Conservation (phyloP, 441 rosid genomes). For the Gossypium davidsonii region DNA sequence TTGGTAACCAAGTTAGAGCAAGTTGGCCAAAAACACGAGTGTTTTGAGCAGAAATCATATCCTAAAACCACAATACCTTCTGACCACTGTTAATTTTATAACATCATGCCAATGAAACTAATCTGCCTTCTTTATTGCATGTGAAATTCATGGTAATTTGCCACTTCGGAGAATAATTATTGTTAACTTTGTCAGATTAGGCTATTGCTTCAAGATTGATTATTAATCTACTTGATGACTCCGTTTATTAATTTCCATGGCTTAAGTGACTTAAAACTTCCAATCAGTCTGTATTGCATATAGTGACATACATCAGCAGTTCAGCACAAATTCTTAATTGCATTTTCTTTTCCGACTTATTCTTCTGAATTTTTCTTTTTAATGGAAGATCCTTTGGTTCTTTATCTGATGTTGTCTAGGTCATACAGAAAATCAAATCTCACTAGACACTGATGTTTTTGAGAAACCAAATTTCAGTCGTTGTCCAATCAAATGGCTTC, state of each 20-base stretch:
- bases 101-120: neutral
- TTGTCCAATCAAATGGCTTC: conserved; percentile 40
- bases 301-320: neutral
- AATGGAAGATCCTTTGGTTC: conserved; percentile 8
- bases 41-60: neutral
- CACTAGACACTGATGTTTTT: conserved; percentile 27
- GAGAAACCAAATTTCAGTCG: conserved; percentile 34
- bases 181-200: neutral
- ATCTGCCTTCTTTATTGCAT: neutral
- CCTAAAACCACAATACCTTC: neutral
- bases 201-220: neutral
- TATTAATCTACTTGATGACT: neutral
- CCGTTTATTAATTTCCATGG: neutral
- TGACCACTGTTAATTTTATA: neutral
- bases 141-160: neutral
- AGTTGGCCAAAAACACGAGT: neutral
- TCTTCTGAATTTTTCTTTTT: neutral
- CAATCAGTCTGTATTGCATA: neutral
- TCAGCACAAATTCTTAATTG: neutral
- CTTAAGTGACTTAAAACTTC: neutral
- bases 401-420: conserved; percentile 34
- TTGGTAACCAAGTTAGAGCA: neutral
- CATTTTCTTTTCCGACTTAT: conserved; percentile 2
- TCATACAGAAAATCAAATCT: conserved; percentile 24
- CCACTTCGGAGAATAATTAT: neutral